phyloP scores from a whole-genome alignment of 176 grass and related monocot genomes.

The Ensete ventricosum region DNA sequence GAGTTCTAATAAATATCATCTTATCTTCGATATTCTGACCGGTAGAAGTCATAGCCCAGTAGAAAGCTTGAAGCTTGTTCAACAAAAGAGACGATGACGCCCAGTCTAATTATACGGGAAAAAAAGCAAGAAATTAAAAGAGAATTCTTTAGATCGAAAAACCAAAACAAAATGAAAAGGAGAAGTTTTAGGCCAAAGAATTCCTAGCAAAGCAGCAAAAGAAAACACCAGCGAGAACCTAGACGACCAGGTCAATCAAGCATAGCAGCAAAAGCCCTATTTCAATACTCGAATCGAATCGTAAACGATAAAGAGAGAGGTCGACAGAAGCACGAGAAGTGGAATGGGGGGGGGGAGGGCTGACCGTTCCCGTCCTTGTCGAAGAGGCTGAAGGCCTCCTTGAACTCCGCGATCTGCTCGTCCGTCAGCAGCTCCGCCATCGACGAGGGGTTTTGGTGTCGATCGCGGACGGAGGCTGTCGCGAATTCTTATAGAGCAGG shows the following conservation, averaged over 20 bases:
- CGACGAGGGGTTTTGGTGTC: too few species aligned
- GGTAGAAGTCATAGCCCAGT: too few species aligned
- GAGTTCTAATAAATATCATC: too few species aligned
- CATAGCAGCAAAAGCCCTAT: background rate
- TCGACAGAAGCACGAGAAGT: background rate
- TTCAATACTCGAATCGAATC: background rate
- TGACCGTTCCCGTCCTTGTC: constrained; percentile 90
- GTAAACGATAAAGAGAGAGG: background rate
- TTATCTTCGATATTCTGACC: too few species aligned
- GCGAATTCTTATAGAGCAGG: background rate
- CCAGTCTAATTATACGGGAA: background rate
- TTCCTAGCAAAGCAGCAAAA: background rate
- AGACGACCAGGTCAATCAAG: background rate
- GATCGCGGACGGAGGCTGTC: background rate
- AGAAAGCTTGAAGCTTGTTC: background rate
- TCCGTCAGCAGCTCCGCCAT: background rate
- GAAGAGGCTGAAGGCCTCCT: constrained; percentile 89
- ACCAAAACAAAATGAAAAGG: background rate
- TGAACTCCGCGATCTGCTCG: constrained; percentile 72
- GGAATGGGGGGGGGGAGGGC: background rate
- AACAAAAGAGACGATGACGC: background rate
- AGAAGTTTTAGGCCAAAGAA: too few species aligned
- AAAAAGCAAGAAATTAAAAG: background rate
- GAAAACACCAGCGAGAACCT: background rate
- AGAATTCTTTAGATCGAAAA: background rate